These are phyloP conservation scores for Sphaerulina vaccinii DNA, from an alignment of 2,329 filamentous ascomycete genomes.

Conservation along the genomic window DNA sequence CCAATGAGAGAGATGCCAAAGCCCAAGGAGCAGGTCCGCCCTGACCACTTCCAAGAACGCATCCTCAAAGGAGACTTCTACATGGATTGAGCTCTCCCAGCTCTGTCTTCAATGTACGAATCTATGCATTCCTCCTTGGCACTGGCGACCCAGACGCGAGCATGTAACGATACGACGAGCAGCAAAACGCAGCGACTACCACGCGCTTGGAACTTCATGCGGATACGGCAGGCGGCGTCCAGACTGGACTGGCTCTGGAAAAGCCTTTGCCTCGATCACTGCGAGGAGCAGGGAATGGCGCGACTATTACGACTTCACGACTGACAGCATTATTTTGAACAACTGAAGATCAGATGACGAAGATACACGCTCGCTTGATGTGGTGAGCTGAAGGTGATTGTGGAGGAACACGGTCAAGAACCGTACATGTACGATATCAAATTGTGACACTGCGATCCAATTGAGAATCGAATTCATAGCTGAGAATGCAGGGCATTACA, in stretches of 20 bases:
- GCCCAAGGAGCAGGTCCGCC: constrained; percentile 59
- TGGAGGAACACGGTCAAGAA: not conserved
- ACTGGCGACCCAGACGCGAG: not conserved
- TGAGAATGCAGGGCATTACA: constrained; percentile 1
- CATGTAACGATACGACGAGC: not conserved
- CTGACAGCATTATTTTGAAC: not conserved
- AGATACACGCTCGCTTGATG: constrained; percentile 3
- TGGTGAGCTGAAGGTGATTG: not conserved
- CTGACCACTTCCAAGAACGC: constrained; percentile 92
- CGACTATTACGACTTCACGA: constrained; percentile 9
- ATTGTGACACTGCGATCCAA: not conserved
- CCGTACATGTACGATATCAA: constrained; percentile 8
- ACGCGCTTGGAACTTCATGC: not conserved
- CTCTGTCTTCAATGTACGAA: constrained; percentile 42
- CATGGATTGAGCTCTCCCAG: constrained; percentile 62
- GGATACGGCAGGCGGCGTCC: constrained; percentile 1
- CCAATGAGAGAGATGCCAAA: constrained; percentile 50
- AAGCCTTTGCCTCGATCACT: not conserved
- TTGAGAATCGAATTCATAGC: not conserved
- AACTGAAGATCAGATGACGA: not conserved
- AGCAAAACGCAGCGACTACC: not conserved
- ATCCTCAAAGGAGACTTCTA: constrained; percentile 98
- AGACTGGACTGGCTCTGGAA: not conserved
- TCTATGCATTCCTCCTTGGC: not conserved
- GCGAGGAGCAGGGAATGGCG: not conserved